Conservation (phyloP, 768 basidiomycete species). For the Kwoniella sp. region DNA sequence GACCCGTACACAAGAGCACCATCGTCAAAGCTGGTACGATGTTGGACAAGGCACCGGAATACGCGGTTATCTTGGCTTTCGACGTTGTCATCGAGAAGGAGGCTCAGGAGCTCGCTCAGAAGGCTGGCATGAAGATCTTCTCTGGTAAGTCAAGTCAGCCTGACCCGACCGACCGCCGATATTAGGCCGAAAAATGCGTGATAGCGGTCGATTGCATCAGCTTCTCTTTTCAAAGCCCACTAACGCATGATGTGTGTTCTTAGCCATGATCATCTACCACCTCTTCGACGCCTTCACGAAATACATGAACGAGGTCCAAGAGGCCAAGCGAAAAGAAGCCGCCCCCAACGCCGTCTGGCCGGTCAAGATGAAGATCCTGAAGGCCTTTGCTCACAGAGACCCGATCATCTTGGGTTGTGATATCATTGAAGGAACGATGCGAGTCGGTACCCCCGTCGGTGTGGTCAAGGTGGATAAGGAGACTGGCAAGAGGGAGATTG, state of each 20-base stretch:
- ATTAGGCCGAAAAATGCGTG: too few species aligned
- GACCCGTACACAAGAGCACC: constrained; percentile 93
- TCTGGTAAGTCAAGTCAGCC: constrained; percentile 76
- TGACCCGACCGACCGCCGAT: too few species aligned
- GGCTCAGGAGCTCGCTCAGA: constrained; percentile 85
- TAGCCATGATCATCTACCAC: constrained; percentile 98
- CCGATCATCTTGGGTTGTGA: constrained; percentile 97
- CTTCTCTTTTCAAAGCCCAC: not conserved
- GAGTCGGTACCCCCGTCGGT: constrained; percentile 90
- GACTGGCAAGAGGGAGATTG: constrained; percentile 86
- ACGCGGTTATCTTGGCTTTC: constrained; percentile 93
- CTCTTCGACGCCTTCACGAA: constrained; percentile 94
- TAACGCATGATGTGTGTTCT: not conserved
- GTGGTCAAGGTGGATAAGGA: constrained; percentile 88
- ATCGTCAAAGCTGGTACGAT: constrained; percentile 89
- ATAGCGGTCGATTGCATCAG: too few species aligned
- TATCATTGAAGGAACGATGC: constrained; percentile 86
- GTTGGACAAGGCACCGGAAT: constrained; percentile 93
- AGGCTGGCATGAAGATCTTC: constrained; percentile 91
- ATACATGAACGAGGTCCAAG: constrained; percentile 86
- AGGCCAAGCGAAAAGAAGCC: constrained; percentile 88
- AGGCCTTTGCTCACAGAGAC: constrained; percentile 94
- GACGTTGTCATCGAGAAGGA: constrained; percentile 94
- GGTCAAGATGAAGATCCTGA: constrained; percentile 85
- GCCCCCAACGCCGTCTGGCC: constrained; percentile 97